These are phyloP conservation scores for Tricholoma flavovirens DNA, from an alignment of 768 basidiomycete genomes.

Conservation along the genomic window DNA sequence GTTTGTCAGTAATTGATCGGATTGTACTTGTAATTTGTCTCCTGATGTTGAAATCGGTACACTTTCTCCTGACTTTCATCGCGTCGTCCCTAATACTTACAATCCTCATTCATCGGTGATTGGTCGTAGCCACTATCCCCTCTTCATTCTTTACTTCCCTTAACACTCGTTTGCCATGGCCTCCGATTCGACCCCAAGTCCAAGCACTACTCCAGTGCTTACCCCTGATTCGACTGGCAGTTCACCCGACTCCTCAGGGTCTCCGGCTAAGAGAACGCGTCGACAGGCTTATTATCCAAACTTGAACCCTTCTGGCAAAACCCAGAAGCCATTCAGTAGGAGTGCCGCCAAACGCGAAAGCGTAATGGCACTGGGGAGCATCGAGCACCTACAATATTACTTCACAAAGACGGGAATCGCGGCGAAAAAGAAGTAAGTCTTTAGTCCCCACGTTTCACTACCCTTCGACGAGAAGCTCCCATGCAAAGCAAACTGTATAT, in stretches of 20 bases:
- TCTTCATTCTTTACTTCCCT: neutral
- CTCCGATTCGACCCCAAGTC: constrained; percentile 40
- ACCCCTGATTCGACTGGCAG: constrained; percentile 16
- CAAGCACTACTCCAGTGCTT: constrained; percentile 43
- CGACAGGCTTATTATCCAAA: constrained; percentile 78
- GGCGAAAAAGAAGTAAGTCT: constrained; percentile 63
- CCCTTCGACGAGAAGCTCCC: neutral
- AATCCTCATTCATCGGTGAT: neutral
- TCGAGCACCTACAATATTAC: constrained; percentile 92
- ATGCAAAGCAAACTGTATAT: neutral
- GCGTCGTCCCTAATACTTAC: neutral
- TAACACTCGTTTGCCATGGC: constrained; percentile 19
- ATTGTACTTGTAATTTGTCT: neutral
- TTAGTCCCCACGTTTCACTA: neutral
- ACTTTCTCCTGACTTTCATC: neutral
- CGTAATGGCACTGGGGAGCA: constrained; percentile 92
- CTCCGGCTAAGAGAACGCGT: constrained; percentile 49
- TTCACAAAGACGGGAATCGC: constrained; percentile 85
- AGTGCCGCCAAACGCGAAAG: constrained; percentile 92
- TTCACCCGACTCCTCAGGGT: constrained; percentile 21
- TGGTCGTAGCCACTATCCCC: neutral
- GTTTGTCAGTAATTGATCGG: neutral
- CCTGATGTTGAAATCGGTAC: neutral
- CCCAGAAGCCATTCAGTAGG: constrained; percentile 79
- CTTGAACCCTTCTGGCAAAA: constrained; percentile 63